These are phyloP conservation scores for Trichoderma asperellum DNA, from an alignment of 2,329 filamentous ascomycete species.

Conservation along the genomic window DNA sequence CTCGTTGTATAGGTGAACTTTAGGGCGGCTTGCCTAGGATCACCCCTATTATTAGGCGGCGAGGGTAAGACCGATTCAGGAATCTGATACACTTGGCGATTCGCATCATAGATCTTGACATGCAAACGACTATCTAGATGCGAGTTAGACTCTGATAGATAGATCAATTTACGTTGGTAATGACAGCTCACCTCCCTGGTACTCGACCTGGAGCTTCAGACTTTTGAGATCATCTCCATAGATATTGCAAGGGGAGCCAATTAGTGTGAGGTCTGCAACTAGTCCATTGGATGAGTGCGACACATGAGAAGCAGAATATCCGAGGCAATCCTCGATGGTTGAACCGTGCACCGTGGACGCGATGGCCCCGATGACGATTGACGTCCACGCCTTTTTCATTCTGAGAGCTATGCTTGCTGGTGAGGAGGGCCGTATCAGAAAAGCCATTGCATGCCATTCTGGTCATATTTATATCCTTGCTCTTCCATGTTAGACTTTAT, in stretches of 20 bases:
- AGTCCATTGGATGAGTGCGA: conserved; percentile 56
- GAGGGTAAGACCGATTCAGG: conserved; percentile 70
- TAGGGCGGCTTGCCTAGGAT: conserved; percentile 48
- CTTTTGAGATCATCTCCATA: conserved; percentile 76
- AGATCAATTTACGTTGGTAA: neutral
- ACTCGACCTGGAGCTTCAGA: conserved; percentile 64
- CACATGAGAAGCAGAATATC: conserved; percentile 69
- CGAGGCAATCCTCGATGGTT: conserved; percentile 55
- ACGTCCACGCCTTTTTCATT: neutral
- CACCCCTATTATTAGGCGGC: conserved; percentile 39
- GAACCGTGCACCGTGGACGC: neutral
- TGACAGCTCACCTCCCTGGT: conserved; percentile 37
- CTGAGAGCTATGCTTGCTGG: neutral
- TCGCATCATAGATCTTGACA: conserved; percentile 72
- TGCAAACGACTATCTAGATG: conserved; percentile 66
- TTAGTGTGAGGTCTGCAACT: conserved; percentile 70
- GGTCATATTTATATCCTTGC: neutral
- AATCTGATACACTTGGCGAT: conserved; percentile 73
- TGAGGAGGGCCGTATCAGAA: neutral
- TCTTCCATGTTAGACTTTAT: neutral
- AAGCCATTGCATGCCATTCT: neutral
- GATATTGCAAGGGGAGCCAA: conserved; percentile 72
- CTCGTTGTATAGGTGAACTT: conserved; percentile 47
- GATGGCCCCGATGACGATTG: neutral
- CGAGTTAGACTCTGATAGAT: neutral